These are phyloP conservation scores for Amphicarpaea edgeworthii DNA, from an alignment of 306 rosid species.

Conservation along the genomic window DNA sequence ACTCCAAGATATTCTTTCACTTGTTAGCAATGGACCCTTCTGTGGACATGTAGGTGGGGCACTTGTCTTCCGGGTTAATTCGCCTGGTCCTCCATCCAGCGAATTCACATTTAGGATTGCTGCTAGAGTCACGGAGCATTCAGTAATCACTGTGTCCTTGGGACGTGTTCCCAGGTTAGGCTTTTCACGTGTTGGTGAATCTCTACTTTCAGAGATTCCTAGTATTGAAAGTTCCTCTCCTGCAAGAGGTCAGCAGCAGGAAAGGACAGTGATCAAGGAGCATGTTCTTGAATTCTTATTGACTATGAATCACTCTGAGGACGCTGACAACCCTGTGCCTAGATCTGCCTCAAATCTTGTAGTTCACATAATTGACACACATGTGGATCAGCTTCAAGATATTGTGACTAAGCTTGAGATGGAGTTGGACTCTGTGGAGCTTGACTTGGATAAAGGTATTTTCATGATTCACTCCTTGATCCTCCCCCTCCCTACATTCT, in stretches of 20 bases:
- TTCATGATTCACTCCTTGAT: conserved; percentile 19
- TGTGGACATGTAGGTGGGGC: conserved; percentile 96
- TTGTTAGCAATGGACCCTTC: conserved; percentile 97
- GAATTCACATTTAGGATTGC: conserved; percentile 91
- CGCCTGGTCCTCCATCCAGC: conserved; percentile 91
- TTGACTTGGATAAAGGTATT: conserved; percentile 87
- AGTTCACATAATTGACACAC: conserved; percentile 91
- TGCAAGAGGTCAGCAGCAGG: conserved; percentile 62
- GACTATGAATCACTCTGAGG: conserved; percentile 98
- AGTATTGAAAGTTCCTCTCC: conserved; percentile 70
- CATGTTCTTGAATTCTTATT: conserved; percentile 93
- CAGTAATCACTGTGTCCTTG: conserved; percentile 86
- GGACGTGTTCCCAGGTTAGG: conserved; percentile 97
- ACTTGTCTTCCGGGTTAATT: conserved; percentile 90
- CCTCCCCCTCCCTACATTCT: not conserved
- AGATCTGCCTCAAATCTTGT: conserved; percentile 82
- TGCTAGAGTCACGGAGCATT: conserved; percentile 81
- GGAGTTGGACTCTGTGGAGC: conserved; percentile 89
- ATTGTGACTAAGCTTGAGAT: conserved; percentile 91
- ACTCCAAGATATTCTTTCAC: conserved; percentile 96
- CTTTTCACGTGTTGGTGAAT: conserved; percentile 76
- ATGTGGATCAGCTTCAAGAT: conserved; percentile 95
- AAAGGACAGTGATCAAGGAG: conserved; percentile 80
- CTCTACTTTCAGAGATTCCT: conserved; percentile 94
- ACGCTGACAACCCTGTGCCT: conserved; percentile 96